A percentile compares a stretch with the other conserved stretches of the same genome.
phyloP scores from a whole-genome alignment of 352 stramenopile genomes.

The Phytophthora colocasiae region DNA sequence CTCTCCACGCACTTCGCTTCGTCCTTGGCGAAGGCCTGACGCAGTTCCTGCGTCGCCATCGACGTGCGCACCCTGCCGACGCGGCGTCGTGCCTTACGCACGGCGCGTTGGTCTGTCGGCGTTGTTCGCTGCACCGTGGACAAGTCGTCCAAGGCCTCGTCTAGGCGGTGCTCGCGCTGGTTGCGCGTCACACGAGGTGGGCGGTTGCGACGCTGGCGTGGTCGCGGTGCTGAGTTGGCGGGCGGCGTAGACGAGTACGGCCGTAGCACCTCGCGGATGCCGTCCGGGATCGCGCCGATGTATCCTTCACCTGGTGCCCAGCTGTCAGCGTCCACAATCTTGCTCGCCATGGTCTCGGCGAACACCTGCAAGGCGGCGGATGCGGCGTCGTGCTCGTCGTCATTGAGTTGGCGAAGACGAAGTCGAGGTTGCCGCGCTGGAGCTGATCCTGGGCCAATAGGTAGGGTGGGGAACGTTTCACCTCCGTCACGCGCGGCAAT shows the following conservation, averaged over 20 bases:
- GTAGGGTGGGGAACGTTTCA: not conserved
- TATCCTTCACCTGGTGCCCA: conserved; percentile 23
- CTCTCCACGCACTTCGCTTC: not conserved
- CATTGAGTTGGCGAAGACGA: not conserved
- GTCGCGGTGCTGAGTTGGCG: not conserved
- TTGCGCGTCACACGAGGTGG: conserved; percentile 11
- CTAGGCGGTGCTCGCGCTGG: conserved; percentile 8
- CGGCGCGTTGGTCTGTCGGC: not conserved
- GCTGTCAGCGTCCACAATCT: conserved; percentile 22
- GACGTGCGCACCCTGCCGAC: not conserved
- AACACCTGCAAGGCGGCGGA: not conserved
- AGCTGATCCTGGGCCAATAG: not conserved
- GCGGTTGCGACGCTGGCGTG: not conserved
- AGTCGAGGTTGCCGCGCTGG: conserved; percentile 5
- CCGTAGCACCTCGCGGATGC: conserved; percentile 8
- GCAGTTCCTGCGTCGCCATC: not conserved
- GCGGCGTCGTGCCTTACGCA: not conserved
- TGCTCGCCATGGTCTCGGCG: not conserved
- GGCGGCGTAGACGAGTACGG: not conserved
- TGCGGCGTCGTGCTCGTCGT: not conserved
- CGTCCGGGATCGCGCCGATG: conserved; percentile 9
- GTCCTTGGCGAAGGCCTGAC: not conserved
- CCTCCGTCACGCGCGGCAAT: no score
- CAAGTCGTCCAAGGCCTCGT: conserved; percentile 15
- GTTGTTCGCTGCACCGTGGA: not conserved